These are phyloP conservation scores for Ilyonectria sp. DNA, from an alignment of 2,329 filamentous ascomycete species.

Conservation along the genomic window DNA sequence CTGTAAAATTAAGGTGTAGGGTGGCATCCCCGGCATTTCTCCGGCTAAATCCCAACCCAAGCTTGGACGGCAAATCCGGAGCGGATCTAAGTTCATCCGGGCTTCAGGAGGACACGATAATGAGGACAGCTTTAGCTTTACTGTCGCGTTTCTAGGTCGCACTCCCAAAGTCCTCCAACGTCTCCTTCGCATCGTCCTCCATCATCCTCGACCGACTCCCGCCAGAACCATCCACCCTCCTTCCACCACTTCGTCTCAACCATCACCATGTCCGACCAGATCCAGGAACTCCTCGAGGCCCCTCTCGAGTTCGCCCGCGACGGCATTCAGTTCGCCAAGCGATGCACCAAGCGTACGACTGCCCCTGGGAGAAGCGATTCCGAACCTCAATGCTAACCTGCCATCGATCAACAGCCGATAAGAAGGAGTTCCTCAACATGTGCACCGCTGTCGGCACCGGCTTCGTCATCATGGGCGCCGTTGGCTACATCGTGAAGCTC, in stretches of 20 bases:
- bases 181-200: background rate
- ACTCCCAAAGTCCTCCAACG: background rate
- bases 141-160: background rate
- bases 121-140: conserved; percentile 1
- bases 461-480: conserved; percentile 79
- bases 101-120: background rate
- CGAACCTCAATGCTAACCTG: conserved; percentile 18
- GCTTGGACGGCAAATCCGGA: background rate
- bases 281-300: conserved; percentile 80
- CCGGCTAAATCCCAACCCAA: background rate
- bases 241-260: background rate
- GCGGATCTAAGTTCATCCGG: background rate
- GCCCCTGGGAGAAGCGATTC: conserved; percentile 10
- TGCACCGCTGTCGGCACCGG: conserved; percentile 77
- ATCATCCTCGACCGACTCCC: background rate
- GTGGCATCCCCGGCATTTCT: background rate
- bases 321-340: conserved; percentile 73
- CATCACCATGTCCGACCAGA: conserved; percentile 72
- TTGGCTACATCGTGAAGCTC: conserved; percentile 80
- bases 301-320: conserved; percentile 76
- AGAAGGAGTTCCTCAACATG: conserved; percentile 61
- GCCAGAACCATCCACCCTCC: background rate
- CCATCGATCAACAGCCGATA: conserved; percentile 52
- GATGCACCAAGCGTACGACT: conserved; percentile 73
- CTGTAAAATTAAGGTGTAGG: background rate